Evolutionary conservation across 805 yeast species (phyloP).

Genomic region (Trichomonascus vanleenenianus): DNA sequence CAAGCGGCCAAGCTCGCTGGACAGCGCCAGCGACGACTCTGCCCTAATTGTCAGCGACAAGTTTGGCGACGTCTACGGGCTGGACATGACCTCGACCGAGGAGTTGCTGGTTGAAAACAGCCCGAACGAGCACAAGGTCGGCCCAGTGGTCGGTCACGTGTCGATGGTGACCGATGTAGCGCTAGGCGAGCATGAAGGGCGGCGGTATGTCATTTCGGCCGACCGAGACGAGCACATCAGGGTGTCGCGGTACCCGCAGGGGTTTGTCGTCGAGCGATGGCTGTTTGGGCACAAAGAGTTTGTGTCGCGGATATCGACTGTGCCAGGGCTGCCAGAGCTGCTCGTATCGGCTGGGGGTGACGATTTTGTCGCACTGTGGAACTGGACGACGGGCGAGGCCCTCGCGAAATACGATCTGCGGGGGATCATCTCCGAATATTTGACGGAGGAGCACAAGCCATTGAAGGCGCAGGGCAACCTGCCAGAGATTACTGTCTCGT

Average conservation of each 20-base stretch:
- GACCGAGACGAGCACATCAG: slow-evolving; percentile 97
- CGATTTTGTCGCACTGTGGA: slow-evolving; percentile 62
- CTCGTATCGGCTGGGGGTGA: slow-evolving; percentile 93
- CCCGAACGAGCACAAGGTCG: slow-evolving; percentile 30
- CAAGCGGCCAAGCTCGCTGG: slow-evolving; percentile 84
- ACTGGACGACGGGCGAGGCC: slow-evolving; percentile 55
- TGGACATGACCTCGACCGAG: slow-evolving; percentile 35
- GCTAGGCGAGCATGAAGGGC: slow-evolving; percentile 38
- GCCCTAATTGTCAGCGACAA: slow-evolving; percentile 76
- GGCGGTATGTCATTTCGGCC: slow-evolving; percentile 56
- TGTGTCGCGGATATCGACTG: slow-evolving; percentile 56
- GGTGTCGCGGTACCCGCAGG: slow-evolving; percentile 69
- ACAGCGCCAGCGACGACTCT: slow-evolving; percentile 44
- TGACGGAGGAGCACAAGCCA: slow-evolving; percentile 2
- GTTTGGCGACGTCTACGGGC: slow-evolving; percentile 86
- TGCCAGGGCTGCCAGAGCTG: slow-evolving; percentile 41
- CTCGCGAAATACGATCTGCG: slow-evolving; percentile 44
- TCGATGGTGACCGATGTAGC: slow-evolving; percentile 85
- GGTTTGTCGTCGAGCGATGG: slow-evolving; percentile 73
- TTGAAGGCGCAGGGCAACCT: slow-evolving; percentile 7
- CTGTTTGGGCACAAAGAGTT: slow-evolving; percentile 83
- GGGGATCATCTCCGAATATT: slow-evolving; percentile 25
- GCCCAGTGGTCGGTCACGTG: slow-evolving; percentile 89
- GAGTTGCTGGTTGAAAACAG: slow-evolving; percentile 12
- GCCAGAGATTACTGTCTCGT: slow-evolving; percentile 13